These are phyloP conservation scores for Anthracocystis walkeri DNA, from an alignment of 1,284 basidiomycete genomes.

Conservation along the genomic window DNA sequence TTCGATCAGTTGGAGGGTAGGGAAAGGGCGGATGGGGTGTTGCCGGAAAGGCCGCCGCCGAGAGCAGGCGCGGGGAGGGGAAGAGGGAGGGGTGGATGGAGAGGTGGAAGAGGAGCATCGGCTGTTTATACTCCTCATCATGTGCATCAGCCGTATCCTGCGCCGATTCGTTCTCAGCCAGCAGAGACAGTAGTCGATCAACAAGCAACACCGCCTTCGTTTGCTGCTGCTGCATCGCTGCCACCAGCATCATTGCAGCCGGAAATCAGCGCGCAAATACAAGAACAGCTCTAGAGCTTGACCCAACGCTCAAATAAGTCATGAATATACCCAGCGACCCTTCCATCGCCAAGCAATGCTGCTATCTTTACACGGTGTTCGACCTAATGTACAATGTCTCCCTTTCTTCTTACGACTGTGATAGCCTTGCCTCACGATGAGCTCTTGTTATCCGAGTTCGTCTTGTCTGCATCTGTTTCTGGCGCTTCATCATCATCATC, in stretches of 20 bases:
- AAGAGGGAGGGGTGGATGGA: slow-evolving; percentile 14
- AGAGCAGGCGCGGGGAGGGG: slow-evolving; percentile 16
- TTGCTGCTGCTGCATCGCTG: slow-evolving; percentile 30
- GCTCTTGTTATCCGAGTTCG: neutral
- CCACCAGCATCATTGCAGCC: slow-evolving; percentile 1
- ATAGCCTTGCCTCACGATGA: neutral
- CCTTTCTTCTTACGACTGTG: neutral
- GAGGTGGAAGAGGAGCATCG: slow-evolving; percentile 22
- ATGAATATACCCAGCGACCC: slow-evolving; percentile 4
- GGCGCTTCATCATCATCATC: neutral
- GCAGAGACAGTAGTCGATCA: neutral
- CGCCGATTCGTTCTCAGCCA: neutral
- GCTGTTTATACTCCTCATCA: slow-evolving; percentile 31
- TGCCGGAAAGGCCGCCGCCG: slow-evolving; percentile 31
- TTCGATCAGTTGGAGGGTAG: slow-evolving; percentile 16
- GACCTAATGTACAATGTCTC: neutral
- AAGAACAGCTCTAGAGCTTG: neutral
- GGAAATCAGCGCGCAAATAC: neutral
- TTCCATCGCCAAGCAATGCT: neutral
- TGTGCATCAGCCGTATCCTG: slow-evolving; percentile 18
- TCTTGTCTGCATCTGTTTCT: neutral
- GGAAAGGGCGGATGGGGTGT: slow-evolving; percentile 19
- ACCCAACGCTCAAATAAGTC: no score
- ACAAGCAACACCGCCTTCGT: slow-evolving; percentile 11
- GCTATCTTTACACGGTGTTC: neutral